Evolutionary conservation across 768 basidiomycete species (phyloP), one percentile per base, ranked within the genome.

Genomic region (Phallus indusiatus): DNA sequence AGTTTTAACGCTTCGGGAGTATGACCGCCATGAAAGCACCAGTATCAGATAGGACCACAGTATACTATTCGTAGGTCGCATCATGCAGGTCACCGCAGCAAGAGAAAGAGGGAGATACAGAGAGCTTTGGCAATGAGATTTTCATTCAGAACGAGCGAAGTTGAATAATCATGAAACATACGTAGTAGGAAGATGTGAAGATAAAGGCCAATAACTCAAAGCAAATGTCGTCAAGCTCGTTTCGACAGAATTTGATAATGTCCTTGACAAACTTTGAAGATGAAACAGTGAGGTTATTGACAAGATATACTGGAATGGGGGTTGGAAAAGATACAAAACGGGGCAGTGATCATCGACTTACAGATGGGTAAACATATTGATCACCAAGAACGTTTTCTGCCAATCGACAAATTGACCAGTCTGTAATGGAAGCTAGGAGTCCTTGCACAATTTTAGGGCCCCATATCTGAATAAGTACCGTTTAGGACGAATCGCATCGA

Each of bases 181-280:
- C 51, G 46, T 48, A 1, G 37, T 47, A n/a, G 14, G 35, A 37
- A 8, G 17, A 34, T 35, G 49, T 2, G 61, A 46, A 1, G 61
- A 2, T 61, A 88, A 90, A 0, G 88, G 94, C 71, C 89, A 97
- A 67, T 79, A 79, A 12, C 76, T 74, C 57, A 95, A 78, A 1
- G 94, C 94, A 47, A 87, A 71, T 0, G 84, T 84, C 0, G 89
- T 88, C 47, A 98, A 72, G 0, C 90, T 84, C 0, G 93, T 93
- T 67, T 99, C 96, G 24, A 94, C 73, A 12, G 93, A 94, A 68
- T 97, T 99, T 33, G 92, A 94, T 55, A 98, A 74, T 0, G 94
- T 90, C 36, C 96, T 81, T 3, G 94, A 88, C 22, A 96, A 75
- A 1, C 90, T 80, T 55, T 94, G 76, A 0, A 81, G 82, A 71